Base-by-base conservation (phyloP, 2,329 filamentous ascomycete genomes). In the Stenocarpella maydis region DNA sequence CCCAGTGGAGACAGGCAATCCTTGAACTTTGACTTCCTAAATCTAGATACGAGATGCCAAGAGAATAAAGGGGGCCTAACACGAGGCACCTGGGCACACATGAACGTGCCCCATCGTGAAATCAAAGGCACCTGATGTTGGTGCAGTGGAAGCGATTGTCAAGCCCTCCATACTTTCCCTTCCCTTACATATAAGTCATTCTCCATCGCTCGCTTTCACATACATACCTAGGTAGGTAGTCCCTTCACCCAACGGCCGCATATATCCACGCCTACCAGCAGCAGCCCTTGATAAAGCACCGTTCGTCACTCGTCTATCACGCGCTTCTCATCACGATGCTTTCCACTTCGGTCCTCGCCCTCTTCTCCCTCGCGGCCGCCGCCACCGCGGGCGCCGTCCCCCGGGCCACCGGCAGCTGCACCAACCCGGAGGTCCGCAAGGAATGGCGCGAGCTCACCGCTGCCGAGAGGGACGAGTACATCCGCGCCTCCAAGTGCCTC, bases 401-500 rank as follows among this genome's bases (percentile, higher is more conserved):
- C n/a, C 31, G 52, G 9, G 52, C 52, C 34, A 14, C 19, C 24
- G 52, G 31, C 14, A 14, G 8, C n/a, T 55, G 52, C 52, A 24
- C 52, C 31, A 24, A 39, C 31, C 52, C 52, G 31, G 52, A n/a
- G 17, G 12, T 55, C 6, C 52, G 52, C 31, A 55, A 55, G 52
- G 52, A 55, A 17, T 55, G 52, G 52, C 52, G 52, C 31, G 52
- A 55, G 52, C 52, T 55, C 12, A 55, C 31, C 52, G 52, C 17
- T n/a, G 31, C 31, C 31, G 52, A 55, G 17, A 55, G 39, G 52
- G 52, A n/a, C 31, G 52, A 55, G 31, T 55, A 55, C 31, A 10
- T 55, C 53, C 34, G 53, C n/a, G 53, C 53, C 34, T 14, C 53
- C 7, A 21, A 39, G 8, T 55, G 53, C 14, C 53, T 55, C n/a